Conservation (phyloP, 306 rosid species). For the Ochetophila trinervis region DNA sequence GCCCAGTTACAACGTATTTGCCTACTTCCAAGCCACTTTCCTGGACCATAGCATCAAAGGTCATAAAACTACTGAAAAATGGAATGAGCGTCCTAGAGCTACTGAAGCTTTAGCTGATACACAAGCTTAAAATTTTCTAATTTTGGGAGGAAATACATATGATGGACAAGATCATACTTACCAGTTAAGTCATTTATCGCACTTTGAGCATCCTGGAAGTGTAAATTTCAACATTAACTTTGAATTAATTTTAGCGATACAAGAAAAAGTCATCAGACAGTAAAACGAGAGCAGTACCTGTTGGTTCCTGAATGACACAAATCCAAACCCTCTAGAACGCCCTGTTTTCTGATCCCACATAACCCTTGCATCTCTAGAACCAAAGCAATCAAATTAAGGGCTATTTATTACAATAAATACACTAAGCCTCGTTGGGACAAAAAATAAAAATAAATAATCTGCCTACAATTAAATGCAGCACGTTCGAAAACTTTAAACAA, state of each 20-base stretch:
- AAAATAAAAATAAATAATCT: no score
- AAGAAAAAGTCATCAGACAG: background rate
- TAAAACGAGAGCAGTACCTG: constrained; percentile 47
- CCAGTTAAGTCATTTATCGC: constrained; percentile 97
- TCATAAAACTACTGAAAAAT: background rate
- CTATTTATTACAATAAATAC: background rate
- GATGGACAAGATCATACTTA: constrained; percentile 35
- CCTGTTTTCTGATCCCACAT: constrained; percentile 99
- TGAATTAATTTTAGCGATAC: background rate
- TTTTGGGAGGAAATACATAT: background rate
- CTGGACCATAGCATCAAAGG: constrained; percentile 35
- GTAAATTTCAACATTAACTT: constrained; percentile 17
- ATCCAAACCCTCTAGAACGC: constrained; percentile 97
- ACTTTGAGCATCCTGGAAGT: constrained; percentile 90
- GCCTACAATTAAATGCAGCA: background rate
- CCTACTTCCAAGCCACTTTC: constrained; percentile 98
- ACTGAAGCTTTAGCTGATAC: background rate
- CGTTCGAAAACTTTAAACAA: background rate
- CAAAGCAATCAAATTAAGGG: constrained; percentile 11
- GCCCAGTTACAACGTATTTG: constrained; percentile 99
- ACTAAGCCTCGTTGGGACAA: no score
- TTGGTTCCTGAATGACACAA: constrained; percentile 89
- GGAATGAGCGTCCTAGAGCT: background rate
- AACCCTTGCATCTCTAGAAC: constrained; percentile 90
- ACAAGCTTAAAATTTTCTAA: background rate